phyloP scores from a whole-genome alignment of 2,329 filamentous ascomycete genomes.

The Phyllosticta citribraziliensis region DNA sequence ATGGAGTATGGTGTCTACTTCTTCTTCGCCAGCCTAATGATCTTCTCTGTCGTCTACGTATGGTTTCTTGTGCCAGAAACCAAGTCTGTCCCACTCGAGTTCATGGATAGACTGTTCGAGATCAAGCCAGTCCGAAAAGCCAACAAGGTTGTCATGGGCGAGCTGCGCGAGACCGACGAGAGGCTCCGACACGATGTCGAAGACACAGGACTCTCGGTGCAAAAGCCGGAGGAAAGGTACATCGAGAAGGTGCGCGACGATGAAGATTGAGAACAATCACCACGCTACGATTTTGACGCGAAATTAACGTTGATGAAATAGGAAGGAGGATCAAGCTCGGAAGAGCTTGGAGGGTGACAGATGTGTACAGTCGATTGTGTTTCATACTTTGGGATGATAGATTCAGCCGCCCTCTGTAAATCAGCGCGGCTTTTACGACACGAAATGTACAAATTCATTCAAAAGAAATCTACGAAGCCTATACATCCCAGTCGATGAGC shows the following conservation, averaged over 20 bases:
- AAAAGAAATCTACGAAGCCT: too few relatives aligned
- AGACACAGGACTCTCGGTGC: constrained; percentile 20
- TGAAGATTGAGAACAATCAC: not conserved
- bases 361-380: not conserved
- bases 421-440: not conserved
- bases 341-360: not conserved
- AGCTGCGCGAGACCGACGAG: constrained; percentile 28
- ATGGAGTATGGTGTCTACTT: constrained; percentile 37
- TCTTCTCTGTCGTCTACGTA: constrained; percentile 35
- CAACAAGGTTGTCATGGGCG: constrained; percentile 29
- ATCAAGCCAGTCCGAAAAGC: constrained; percentile 33
- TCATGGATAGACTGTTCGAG: constrained; percentile 38
- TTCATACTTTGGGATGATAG: not conserved
- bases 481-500: too few relatives aligned
- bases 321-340: not conserved
- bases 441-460: not conserved
- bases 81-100: constrained; percentile 36
- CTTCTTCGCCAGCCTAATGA: constrained; percentile 40
- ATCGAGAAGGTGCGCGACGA: constrained; percentile 9
- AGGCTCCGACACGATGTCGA: constrained; percentile 34
- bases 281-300: not conserved
- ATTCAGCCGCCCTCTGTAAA: not conserved
- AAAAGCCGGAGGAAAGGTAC: constrained; percentile 8
- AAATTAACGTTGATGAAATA: not conserved
- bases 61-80: constrained; percentile 36